phyloP scores from a whole-genome alignment of 1,284 basidiomycete species.

The Ustilago cynodontis region DNA sequence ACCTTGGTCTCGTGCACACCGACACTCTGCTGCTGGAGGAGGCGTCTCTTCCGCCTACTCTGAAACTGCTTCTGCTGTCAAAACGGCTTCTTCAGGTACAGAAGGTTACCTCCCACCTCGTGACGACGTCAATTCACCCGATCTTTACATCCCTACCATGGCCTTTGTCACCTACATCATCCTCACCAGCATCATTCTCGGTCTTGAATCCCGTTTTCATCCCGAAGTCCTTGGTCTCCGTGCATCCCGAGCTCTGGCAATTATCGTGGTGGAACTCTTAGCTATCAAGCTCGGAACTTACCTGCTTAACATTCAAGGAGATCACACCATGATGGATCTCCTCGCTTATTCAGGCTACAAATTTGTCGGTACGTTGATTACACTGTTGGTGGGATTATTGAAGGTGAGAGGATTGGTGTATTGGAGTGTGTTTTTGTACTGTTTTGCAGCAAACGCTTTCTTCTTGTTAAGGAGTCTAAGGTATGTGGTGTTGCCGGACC shows the following conservation, averaged over 20 bases:
- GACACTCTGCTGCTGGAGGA: slow-evolving; percentile 47
- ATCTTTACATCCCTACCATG: slow-evolving; percentile 97
- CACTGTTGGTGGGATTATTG: slow-evolving; percentile 56
- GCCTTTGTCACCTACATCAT: slow-evolving; percentile 95
- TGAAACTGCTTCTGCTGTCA: slow-evolving; percentile 26
- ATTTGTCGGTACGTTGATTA: slow-evolving; percentile 77
- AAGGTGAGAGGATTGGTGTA: slow-evolving; percentile 75
- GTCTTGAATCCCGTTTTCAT: slow-evolving; percentile 85
- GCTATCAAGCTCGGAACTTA: slow-evolving; percentile 92
- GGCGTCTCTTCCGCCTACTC: slow-evolving; percentile 32
- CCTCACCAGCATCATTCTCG: slow-evolving; percentile 82
- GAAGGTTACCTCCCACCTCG: slow-evolving; percentile 81
- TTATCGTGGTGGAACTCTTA: slow-evolving; percentile 77
- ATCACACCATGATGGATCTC: slow-evolving; percentile 75
- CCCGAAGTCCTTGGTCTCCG: slow-evolving; percentile 90
- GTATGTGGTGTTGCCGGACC: slow-evolving; percentile 85
- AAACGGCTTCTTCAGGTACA: slow-evolving; percentile 24
- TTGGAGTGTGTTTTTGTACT: slow-evolving; percentile 82
- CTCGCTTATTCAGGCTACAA: slow-evolving; percentile 92
- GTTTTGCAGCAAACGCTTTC: slow-evolving; percentile 89
- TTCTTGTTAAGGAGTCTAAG: slow-evolving; percentile 84
- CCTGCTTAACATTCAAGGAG: slow-evolving; percentile 83
- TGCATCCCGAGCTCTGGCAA: slow-evolving; percentile 78
- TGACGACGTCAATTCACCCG: slow-evolving; percentile 95
- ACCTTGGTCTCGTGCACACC: slow-evolving; percentile 66